Base-by-base conservation (phyloP, 306 rosid genomes). In the Cicer judaicum region DNA sequence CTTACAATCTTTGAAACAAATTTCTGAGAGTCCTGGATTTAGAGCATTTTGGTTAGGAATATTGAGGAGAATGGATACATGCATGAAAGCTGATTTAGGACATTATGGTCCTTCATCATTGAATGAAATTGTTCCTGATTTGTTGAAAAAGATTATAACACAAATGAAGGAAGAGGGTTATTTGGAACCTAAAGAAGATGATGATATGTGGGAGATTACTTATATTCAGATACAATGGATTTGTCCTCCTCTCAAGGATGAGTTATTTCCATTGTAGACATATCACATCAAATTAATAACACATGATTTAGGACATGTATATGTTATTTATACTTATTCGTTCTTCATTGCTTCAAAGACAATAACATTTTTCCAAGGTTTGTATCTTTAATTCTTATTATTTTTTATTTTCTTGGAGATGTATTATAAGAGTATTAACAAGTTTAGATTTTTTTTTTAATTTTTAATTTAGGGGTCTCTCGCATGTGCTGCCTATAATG, bases 171-270 rank as follows among this genome's bases (percentile, higher is more conserved):
- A 88, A 1, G 84, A 79, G 10, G 89, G 85, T 50, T 82, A 87
- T 68, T 81, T 91, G 52, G 85, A 64, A 41, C 86, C 61, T 15
- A 86, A 15, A 80, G 96, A 91, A 69, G 93, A 81, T 24, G 92
- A 90, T 60, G 97, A 94, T 83, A 81, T 92, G 68, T 94, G 92
- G 94, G 99, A 92, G 67, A 85, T 72, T 34, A 92, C 97, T 3
- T 81, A 87, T 60, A 85, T 94, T 13, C 99, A 94, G 72, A 92
- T 92, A 57, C 97, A 92, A 74, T 94, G 99, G 99, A 90, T 92
- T 16, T 91, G 91, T 70, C 96, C 99, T 68, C 8, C 78, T 53
- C 80, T 90, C 36, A 94, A 92, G 84, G 98, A 90, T 2, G 97
- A 92, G 63, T 78, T 92, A 10, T 91, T 91, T 76, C 98, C 97